These are phyloP conservation scores for Hortaea sp. DNA, from an alignment of 2,329 filamentous ascomycete genomes.

Conservation along the genomic window DNA sequence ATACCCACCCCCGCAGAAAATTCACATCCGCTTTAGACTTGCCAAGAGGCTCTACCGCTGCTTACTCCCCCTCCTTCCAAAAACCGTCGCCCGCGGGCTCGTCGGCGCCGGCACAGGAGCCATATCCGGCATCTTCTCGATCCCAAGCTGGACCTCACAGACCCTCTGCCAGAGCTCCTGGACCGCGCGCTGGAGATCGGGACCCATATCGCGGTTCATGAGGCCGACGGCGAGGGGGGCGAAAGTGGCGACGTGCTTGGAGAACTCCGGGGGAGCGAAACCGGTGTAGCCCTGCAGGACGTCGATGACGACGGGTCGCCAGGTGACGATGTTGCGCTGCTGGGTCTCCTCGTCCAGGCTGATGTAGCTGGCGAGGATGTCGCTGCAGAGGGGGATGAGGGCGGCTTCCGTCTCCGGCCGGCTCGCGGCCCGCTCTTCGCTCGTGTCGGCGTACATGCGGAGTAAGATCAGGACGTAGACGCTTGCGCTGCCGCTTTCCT, in stretches of 20 bases:
- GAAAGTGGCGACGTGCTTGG: conserved; percentile 68
- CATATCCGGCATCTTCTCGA: conserved; percentile 23
- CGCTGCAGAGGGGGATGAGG: conserved; percentile 85
- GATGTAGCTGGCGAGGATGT: conserved; percentile 81
- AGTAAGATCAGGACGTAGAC: conserved; percentile 95
- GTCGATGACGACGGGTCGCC: conserved; percentile 93
- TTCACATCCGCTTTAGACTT: neutral
- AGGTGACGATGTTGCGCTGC: conserved; percentile 92
- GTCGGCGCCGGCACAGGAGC: neutral
- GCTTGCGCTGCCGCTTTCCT: conserved; percentile 83
- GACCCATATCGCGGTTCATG: conserved; percentile 67
- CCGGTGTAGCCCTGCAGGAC: conserved; percentile 86
- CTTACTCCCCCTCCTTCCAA: neutral
- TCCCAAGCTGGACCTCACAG: conserved; percentile 59
- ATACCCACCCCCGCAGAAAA: neutral
- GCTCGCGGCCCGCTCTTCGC: conserved; percentile 68
- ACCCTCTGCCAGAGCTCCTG: conserved; percentile 70
- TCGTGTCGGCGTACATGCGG: conserved; percentile 90
- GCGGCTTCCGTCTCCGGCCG: conserved; percentile 80
- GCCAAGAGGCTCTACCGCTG: neutral
- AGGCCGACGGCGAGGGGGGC: conserved; percentile 80
- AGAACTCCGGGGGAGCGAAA: conserved; percentile 73
- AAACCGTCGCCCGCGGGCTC: conserved; percentile 1
- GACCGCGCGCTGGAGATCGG: conserved; percentile 68
- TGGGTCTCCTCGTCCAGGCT: conserved; percentile 89